Evolutionary conservation across 768 basidiomycete genomes (phyloP).

Genomic region (Crassisporium funariophilum): DNA sequence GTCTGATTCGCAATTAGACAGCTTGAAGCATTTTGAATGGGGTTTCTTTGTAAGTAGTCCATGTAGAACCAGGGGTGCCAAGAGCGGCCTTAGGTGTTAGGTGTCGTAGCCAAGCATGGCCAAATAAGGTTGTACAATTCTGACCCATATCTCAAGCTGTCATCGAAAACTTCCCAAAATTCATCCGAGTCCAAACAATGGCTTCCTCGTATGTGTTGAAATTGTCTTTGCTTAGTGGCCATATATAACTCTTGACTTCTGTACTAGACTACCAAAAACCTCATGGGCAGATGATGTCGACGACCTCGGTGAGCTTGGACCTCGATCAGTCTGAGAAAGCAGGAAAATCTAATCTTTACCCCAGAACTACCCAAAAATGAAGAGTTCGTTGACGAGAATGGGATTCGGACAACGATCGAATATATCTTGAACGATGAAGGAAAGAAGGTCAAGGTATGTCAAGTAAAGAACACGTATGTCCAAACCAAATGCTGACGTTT

Average conservation of each 20-base stretch:
- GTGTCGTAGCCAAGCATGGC: conserved; percentile 11
- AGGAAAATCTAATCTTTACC: too few species aligned
- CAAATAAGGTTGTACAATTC: conserved; percentile 13
- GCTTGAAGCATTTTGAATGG: too few species aligned
- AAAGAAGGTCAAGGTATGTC: conserved; percentile 86
- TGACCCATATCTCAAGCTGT: conserved; percentile 16
- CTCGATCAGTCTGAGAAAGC: too few species aligned
- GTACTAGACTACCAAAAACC: conserved; percentile 54
- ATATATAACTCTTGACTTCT: background rate
- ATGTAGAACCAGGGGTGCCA: too few species aligned
- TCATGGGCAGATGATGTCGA: conserved; percentile 91
- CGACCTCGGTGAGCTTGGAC: conserved; percentile 54
- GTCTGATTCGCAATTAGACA: too few species aligned
- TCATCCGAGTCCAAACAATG: conserved; percentile 29
- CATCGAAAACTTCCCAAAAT: conserved; percentile 4
- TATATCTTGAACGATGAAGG: conserved; percentile 89
- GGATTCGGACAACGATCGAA: conserved; percentile 82
- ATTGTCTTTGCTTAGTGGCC: conserved; percentile 4
- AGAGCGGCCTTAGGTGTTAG: too few species aligned
- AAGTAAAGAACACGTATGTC: background rate
- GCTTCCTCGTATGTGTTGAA: conserved; percentile 39
- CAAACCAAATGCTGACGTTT: background rate
- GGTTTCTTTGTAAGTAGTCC: too few species aligned
- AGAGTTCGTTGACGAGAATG: conserved; percentile 83
- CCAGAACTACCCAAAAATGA: conserved; percentile 57